phyloP scores from a whole-genome alignment of 1,284 basidiomycete species.

The Lentinula novae-zelandiae region DNA sequence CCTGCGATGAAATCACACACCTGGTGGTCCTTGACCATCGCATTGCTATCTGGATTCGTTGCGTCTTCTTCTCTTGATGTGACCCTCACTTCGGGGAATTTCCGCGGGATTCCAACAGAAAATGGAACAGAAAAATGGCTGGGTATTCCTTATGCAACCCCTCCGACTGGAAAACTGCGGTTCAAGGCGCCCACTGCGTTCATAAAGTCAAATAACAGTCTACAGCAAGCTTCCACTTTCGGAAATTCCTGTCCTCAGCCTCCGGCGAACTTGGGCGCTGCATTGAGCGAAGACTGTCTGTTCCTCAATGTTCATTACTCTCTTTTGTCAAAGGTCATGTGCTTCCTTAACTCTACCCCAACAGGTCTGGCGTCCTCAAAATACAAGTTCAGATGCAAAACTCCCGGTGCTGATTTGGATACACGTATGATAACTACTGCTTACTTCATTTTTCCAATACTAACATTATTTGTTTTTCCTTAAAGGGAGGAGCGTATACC shows the following conservation, averaged over 20 bases:
- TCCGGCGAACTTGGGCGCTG: conserved; percentile 37
- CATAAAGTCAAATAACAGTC: conserved; percentile 23
- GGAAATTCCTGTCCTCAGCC: conserved; percentile 58
- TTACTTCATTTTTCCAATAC: not conserved
- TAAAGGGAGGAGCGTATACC: conserved; percentile 51
- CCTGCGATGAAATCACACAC: not conserved
- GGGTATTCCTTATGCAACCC: conserved; percentile 65
- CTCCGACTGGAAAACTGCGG: conserved; percentile 50
- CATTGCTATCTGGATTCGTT: not conserved
- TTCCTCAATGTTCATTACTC: conserved; percentile 41
- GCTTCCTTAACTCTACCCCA: not conserved
- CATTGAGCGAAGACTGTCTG: conserved; percentile 52
- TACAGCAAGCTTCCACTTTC: conserved; percentile 46
- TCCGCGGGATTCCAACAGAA: conserved; percentile 36
- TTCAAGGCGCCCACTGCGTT: conserved; percentile 61
- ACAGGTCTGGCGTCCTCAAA: conserved; percentile 41
- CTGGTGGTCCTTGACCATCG: not conserved
- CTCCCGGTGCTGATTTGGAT: conserved; percentile 53
- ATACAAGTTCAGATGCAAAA: conserved; percentile 27
- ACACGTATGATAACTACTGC: conserved; percentile 29
- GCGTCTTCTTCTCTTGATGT: conserved; percentile 30
- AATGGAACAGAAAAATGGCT: conserved; percentile 52
- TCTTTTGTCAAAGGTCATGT: not conserved
- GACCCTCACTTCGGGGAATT: conserved; percentile 38
- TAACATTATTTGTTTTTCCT: not conserved